Percentiles rank a stretch among this genome's conserved stretches.
Conservation (phyloP, 805 yeast species). For the Wickerhamiella musiphila region DNA sequence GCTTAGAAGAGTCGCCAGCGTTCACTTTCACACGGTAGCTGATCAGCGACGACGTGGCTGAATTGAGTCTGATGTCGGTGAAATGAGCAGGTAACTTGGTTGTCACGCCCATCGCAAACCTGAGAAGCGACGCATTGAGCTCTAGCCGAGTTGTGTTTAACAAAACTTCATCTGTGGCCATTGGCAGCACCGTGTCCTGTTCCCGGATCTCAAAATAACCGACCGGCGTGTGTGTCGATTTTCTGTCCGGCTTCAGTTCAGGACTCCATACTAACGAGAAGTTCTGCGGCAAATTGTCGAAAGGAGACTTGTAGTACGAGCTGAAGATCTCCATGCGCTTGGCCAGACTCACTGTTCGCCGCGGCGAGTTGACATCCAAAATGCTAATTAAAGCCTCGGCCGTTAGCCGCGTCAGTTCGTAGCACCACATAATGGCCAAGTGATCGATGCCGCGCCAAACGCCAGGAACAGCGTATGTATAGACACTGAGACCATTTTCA, state of each 20-base stretch:
- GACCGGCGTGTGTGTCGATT: constrained; percentile 2
- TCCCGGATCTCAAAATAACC: not conserved
- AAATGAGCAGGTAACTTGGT: constrained; percentile 3
- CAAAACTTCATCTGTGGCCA: not conserved
- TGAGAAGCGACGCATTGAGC: not conserved
- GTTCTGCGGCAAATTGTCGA: constrained; percentile 2
- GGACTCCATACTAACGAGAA: constrained; percentile 1
- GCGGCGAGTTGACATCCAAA: constrained; percentile 30
- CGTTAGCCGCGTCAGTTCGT: constrained; percentile 53
- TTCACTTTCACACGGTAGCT: constrained; percentile 7
- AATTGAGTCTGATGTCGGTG: constrained; percentile 9
- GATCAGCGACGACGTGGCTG: constrained; percentile 10
- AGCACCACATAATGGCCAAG: constrained; percentile 93
- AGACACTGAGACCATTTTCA: constrained; percentile 63
- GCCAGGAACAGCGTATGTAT: constrained; percentile 68
- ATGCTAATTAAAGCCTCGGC: constrained; percentile 43
- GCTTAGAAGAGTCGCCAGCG: not conserved
- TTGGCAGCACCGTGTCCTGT: not conserved
- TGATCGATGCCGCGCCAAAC: constrained; percentile 95
- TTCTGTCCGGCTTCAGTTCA: too few relatives aligned
- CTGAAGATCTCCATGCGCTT: constrained; percentile 32
- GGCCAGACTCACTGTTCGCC: constrained; percentile 31
- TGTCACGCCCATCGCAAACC: constrained; percentile 1
- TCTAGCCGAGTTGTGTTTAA: not conserved
- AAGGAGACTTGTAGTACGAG: constrained; percentile 4